phyloP scores from a whole-genome alignment of 768 basidiomycete species.

The Trametes cinnabarina region DNA sequence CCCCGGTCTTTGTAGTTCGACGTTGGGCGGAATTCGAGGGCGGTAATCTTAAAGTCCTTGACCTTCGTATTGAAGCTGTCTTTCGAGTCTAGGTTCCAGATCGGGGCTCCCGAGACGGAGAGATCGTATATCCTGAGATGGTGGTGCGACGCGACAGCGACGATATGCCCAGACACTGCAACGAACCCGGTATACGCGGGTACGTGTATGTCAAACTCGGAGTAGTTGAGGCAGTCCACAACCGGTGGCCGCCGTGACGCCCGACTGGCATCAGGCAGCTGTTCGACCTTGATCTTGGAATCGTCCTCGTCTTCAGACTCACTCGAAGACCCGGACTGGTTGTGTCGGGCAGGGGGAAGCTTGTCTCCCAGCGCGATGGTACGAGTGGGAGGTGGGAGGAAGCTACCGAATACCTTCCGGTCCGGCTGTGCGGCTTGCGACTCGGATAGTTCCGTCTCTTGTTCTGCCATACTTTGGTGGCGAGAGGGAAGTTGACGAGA shows the following conservation, averaged over 20 bases:
- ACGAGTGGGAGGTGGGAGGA: constrained; percentile 72
- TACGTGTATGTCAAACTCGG: constrained; percentile 52
- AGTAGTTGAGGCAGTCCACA: constrained; percentile 32
- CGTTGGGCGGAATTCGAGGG: constrained; percentile 73
- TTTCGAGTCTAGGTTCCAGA: constrained; percentile 57
- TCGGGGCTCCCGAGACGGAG: constrained; percentile 42
- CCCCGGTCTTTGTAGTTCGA: constrained; percentile 49
- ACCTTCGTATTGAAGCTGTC: constrained; percentile 48
- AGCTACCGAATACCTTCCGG: constrained; percentile 28
- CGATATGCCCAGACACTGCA: constrained; percentile 53
- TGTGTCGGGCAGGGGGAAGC: constrained; percentile 56
- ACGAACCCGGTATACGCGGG: constrained; percentile 53
- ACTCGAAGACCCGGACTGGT: constrained; percentile 37
- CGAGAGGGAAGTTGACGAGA: constrained; percentile 10
- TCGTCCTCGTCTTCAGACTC: constrained; percentile 61
- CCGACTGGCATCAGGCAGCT: constrained; percentile 65
- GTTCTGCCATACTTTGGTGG: constrained; percentile 16
- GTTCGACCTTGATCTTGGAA: constrained; percentile 43
- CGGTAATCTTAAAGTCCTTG: constrained; percentile 71
- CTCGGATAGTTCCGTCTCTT: constrained; percentile 1
- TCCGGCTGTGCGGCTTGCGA: constrained; percentile 14
- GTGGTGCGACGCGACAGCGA: constrained; percentile 57
- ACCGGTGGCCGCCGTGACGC: constrained; percentile 57
- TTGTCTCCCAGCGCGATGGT: constrained; percentile 68
- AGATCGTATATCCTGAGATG: constrained; percentile 66